Evolutionary conservation across 2,329 filamentous ascomycete species (phyloP), one percentile per base, ranked within the genome.

Genomic region (Fusarium nelsonii): DNA sequence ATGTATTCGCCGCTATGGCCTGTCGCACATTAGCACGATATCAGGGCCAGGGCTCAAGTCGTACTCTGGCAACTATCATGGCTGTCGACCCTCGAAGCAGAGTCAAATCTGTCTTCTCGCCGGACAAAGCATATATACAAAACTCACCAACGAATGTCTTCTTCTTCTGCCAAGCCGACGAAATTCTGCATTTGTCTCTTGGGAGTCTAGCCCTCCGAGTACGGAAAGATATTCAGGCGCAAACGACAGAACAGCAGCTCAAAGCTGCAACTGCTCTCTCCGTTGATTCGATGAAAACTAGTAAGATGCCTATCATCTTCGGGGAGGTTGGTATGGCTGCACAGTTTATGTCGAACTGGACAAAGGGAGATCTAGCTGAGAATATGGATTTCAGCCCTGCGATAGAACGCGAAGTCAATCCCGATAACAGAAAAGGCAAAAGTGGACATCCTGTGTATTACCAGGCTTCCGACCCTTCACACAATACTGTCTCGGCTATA

Each of bases 341-440:
- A 2, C 63, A 62, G 11, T 64, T 67, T 8, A 60, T 71, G 66
- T 71, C 69, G 2, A 72, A 71, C 28, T 72, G 69, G 69, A 54
- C 43, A 14, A 71, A 67, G 15, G 69, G 44, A 0, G 53, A 39
- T 4, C 50, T 71, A 4, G n/a, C 46, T 8, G 62, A 70, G 3
- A 69, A 62, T 11, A 18, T 72, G 15, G 54, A 71, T 32, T 70
- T 72, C 23, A 55, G 58, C 9, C 59, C 53, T 1, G 69, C 65
- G 11, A 50, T 67, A 41, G 54, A 59, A 3, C 33, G 16, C 1
- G 53, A 40, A 7, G 49, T 33, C 4, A 6, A 20, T 12, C 3
- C 15, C 2, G 39, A 28, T 14, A 4, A 18, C 1, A 36, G 59
- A 14, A 45, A 8, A 7, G 51, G 52, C 0, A 63, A 54, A 14